Evolutionary conservation across 2,329 filamentous ascomycete species (phyloP).

Genomic region (Verticillium longisporum): DNA sequence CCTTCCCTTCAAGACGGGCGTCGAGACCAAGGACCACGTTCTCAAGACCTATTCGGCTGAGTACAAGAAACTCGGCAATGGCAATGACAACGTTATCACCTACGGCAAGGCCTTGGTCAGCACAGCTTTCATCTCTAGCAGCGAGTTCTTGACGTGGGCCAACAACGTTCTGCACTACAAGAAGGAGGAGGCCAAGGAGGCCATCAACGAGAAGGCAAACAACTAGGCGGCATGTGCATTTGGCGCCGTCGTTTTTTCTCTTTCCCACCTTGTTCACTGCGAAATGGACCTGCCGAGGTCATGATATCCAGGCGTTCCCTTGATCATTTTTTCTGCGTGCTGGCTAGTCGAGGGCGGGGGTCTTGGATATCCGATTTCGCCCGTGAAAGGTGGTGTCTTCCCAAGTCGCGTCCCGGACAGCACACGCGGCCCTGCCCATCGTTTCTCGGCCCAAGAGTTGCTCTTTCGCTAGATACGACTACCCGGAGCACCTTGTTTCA

Average conservation of each 20-base stretch:
- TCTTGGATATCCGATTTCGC: neutral
- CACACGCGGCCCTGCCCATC: neutral
- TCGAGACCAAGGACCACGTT: conserved; percentile 57
- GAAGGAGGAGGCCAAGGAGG: conserved; percentile 54
- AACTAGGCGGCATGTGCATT: conserved; percentile 22
- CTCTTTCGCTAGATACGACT: neutral
- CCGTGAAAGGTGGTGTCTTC: neutral
- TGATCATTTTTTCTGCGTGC: neutral
- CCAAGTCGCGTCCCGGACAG: neutral
- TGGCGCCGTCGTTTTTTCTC: neutral
- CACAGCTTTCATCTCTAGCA: conserved; percentile 60
- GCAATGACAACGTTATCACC: conserved; percentile 57
- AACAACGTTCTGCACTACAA: conserved; percentile 51
- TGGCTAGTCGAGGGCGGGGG: neutral
- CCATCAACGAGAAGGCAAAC: conserved; percentile 43
- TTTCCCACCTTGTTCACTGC: neutral
- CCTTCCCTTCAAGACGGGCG: conserved; percentile 55
- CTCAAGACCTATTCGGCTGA: conserved; percentile 49
- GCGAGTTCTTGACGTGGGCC: conserved; percentile 57
- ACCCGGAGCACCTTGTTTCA: neutral
- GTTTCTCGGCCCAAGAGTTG: neutral
- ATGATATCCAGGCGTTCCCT: neutral
- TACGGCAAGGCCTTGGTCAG: conserved; percentile 64
- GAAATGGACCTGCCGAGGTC: neutral
- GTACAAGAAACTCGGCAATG: conserved; percentile 56